Evolutionary conservation across 106 monocot genomes (phyloP).

Genomic region (Phalaenopsis equestris): DNA sequence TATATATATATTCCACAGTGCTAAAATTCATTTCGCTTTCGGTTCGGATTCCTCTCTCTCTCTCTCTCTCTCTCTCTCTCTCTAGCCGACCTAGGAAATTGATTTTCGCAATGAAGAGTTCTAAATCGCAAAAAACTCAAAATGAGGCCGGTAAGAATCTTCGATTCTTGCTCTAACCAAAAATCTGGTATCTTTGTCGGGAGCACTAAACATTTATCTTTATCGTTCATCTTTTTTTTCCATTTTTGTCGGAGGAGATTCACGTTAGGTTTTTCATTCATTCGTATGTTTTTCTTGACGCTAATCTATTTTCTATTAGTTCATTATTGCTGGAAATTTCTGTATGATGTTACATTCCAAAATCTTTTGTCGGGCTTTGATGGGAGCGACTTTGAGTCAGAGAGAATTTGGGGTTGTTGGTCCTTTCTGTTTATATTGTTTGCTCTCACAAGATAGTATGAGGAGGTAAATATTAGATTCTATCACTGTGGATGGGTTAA

Average conservation of each 20-base stretch:
- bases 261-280: background rate
- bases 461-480: background rate
- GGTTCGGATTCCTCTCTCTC: no score
- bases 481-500: background rate
- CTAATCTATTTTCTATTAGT: background rate
- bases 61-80: background rate
- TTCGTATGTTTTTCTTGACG: background rate
- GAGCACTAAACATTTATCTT: background rate
- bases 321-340: background rate
- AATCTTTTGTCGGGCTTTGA: background rate
- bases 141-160: background rate
- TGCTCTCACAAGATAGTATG: background rate
- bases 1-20: no score
- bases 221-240: background rate
- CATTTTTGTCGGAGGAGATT: background rate
- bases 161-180: background rate
- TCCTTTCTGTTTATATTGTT: background rate
- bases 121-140: background rate
- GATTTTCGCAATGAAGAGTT: background rate
- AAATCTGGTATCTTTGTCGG: background rate
- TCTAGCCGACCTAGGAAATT: background rate
- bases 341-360: background rate
- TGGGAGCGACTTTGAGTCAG: background rate
- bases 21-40: no score
- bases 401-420: background rate